These are phyloP conservation scores for Monocercomonoides exilis DNA, from an alignment of 78 protist genomes.

Conservation along the genomic window DNA sequence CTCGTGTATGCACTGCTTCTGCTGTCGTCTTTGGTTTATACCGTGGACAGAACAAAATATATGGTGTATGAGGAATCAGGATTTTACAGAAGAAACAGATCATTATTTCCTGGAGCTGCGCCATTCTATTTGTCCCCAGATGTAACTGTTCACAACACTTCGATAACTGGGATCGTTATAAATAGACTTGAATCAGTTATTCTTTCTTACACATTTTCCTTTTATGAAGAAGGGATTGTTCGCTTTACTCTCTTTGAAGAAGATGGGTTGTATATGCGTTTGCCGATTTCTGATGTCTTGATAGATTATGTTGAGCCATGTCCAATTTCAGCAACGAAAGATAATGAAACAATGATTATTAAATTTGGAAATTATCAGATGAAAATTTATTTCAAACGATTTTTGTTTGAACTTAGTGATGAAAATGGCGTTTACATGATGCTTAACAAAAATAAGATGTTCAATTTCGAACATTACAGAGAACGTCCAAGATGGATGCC, in stretches of 20 bases:
- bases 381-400: neutral
- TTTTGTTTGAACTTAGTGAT: neutral
- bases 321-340: neutral
- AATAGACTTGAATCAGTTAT: neutral
- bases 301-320: neutral
- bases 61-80: neutral
- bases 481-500: neutral
- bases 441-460: neutral
- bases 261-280: neutral
- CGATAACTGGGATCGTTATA: neutral
- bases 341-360: neutral
- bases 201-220: neutral
- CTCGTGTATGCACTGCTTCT: neutral
- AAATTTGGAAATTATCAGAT: neutral
- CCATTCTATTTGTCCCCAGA: neutral
- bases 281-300: neutral
- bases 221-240: neutral
- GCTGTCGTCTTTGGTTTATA: neutral
- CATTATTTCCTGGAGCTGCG: neutral
- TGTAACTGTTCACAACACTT: neutral
- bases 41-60: conserved; percentile 25
- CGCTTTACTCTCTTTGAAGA: conserved; percentile 31
- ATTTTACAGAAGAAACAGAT: conserved; percentile 19
- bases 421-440: neutral
- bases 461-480: conserved; percentile 32